Evolutionary conservation across 768 basidiomycete genomes (phyloP), one percentile per base, ranked within the genome.

Genomic region (Tricholoma furcatifolium): DNA sequence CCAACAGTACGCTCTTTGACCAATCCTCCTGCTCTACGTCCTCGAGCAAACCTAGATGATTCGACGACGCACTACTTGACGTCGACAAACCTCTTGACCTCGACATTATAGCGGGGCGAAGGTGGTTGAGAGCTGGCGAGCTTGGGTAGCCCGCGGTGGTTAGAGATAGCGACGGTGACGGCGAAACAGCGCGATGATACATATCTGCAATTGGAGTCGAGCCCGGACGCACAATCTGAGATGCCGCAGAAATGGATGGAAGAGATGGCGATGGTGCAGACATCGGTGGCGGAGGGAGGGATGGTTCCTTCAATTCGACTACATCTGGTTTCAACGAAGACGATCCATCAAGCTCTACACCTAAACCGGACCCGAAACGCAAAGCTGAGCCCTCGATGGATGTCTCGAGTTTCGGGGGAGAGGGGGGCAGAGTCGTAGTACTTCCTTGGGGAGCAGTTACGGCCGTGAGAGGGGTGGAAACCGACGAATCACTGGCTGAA

Each of bases 1-100:
- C 87, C 67, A 83, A 66, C 53, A 91, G 65, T 44, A 91, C 88
- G 59, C 84, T 87, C 62, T 77, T 73, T 42, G 85, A 85, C 89
- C 90, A 92, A 62, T 88, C 81, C 44, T 82, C 85, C 53, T 74
- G 68, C 35, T 71, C 70, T 7, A 49, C 42, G 20, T 78, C 77
- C 54, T 79, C 73, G 35, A 76, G 64, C 43, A 80, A 61, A 17
- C 77, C 78, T 35, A 81, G 65, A 59, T 76, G 78, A 53, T 78
- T 77, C 23, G 78, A 77, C 34, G 73, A 74, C 27, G 70, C 61
- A 34, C 65, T 66, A 36, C 74, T 73, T 20, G 58, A 58, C 1
- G 65, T 58, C 23, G 71, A 73, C 6, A 60, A 47, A 44, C 61
- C 56, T 41, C 62, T 61, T 1, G 51, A 49, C 23, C 62, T 60